Conservation (phyloP, 495 filamentous ascomycete genomes). For the Hypoxylon lienhwacheense region DNA sequence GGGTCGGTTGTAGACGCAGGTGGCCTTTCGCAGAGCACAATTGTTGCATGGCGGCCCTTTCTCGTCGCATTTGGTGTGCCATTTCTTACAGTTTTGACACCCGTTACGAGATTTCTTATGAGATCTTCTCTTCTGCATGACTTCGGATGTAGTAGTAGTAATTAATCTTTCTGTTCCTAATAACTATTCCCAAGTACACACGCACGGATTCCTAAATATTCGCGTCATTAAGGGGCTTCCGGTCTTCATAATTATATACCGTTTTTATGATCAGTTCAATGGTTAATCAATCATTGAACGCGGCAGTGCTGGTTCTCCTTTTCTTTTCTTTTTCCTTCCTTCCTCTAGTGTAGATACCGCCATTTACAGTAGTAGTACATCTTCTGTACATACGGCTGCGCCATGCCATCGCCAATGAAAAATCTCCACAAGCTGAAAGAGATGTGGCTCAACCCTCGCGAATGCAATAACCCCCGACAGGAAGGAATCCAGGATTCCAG, state of each 20-base stretch:
- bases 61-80: conserved; percentile 47
- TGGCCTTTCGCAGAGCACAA: conserved; percentile 40
- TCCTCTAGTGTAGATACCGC: too few relatives aligned
- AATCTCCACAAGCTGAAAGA: not conserved
- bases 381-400: too few relatives aligned
- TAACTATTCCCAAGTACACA: not conserved
- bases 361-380: too few relatives aligned
- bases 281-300: too few relatives aligned
- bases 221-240: not conserved
- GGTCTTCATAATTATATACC: not conserved
- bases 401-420: too few relatives aligned
- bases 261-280: not conserved
- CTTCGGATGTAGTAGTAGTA: not conserved
- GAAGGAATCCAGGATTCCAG: too few relatives aligned
- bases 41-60: conserved; percentile 42
- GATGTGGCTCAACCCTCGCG: not conserved
- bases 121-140: conserved; percentile 42
- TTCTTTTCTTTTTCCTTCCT: too few relatives aligned
- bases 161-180: not conserved
- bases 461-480: not conserved
- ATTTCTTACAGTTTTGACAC: conserved; percentile 45
- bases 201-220: not conserved
- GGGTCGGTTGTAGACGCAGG: conserved; percentile 33
- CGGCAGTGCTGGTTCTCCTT: conserved; percentile 7
- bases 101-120: conserved; percentile 45